Base-by-base conservation (phyloP, 139 green algal species). In the Asterochloris erici region DNA sequence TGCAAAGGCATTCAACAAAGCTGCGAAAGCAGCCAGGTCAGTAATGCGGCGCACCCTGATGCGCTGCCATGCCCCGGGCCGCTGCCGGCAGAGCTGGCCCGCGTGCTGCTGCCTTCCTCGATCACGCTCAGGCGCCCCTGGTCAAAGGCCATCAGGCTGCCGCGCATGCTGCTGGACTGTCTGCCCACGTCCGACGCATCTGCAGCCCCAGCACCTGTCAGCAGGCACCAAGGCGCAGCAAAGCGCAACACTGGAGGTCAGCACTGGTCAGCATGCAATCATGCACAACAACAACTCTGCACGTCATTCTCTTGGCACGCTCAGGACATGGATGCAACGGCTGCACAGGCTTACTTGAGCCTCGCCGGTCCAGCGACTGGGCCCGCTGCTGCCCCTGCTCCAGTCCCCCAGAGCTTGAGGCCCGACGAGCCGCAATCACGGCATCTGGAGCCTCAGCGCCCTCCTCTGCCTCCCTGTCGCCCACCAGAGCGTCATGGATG, bases 401-500 rank as follows among this genome's bases (percentile, higher is more conserved):
- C 73, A 83, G 63, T 9, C 66, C 66, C 23, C 21, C 38, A 2
- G 38, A 54, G 38, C 38, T 54, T 54, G 38, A 54, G 38, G 38
- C 38, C 38, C 38, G 38, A 54, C 38, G 54, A 21, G 23, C 24
- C 14, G 23, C 24, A 0, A 17, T 63, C 78, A 78, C 28, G 63
- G 11, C 54, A 70, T 78, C 74, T 73, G 77, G 73, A 24, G 83
- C 82, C 1, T 24, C 78, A 19, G 74, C 82, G 26, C 66, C 77
- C 0, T 77, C 74, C 12, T n/a, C 63, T 29, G 47, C 66, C 15
- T 88, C 82, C 68, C 83, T 83, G 54, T 84, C 62, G 0, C 69
- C 82, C 11, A 60, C 24, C 73, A 88, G 88, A 11, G 83, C 86
- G 82, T 93, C 88, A 11, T 85, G 38, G 9, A 93, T 90, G 77